Evolutionary conservation across 176 grass and related monocot genomes (phyloP), one percentile per base, ranked within the genome.

Genomic region (Alopecurus myosuroides): DNA sequence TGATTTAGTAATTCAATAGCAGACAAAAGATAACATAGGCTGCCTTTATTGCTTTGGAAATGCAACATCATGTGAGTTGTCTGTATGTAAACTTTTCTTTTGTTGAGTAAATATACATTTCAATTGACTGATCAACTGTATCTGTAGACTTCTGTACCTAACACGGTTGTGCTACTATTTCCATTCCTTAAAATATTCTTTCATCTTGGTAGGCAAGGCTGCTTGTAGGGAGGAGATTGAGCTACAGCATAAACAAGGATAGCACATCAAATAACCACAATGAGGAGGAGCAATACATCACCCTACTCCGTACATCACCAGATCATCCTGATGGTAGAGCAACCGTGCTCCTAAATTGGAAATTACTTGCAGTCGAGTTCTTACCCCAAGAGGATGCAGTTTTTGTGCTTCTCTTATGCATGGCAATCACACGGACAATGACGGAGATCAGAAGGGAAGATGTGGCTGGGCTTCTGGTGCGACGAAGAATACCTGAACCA

Each of bases 361-460:
- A 94, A 86, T 50, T 95, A 48, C 77, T 95, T 50, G 93, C 89
- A 39, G 79, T 95, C 15, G 93, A 98, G 62, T 98, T 98, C 74
- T 90, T 72, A 77, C 93, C 89, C 42, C 77, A 90, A 88, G 96
- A 98, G 84, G 91, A 98, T 84, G 91, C 93, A 36, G 83, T 88
- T 55, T 81, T 92, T 55, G 81, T 89, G 42, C 85, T 98, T 46
- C 87, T 98, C 74, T 50, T 92, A 69, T 98, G 93, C 87, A 91
- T 92, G 70, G 93, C 89, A 61, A 81, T 95, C 36, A 63, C 87
- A 17, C 84, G 83, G 64, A 94, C 93, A 45, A 88, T 98, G 74
- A 92, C 91, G 13, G 93, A 94, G 85, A 92, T 95, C 11, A 81
- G 74, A 88, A 94, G 88, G 83, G 93, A 90, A 89, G 96, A 98